Evolutionary conservation across 495 filamentous ascomycete genomes (phyloP), one percentile per base, ranked within the genome.

Genomic region (Halenospora varia): DNA sequence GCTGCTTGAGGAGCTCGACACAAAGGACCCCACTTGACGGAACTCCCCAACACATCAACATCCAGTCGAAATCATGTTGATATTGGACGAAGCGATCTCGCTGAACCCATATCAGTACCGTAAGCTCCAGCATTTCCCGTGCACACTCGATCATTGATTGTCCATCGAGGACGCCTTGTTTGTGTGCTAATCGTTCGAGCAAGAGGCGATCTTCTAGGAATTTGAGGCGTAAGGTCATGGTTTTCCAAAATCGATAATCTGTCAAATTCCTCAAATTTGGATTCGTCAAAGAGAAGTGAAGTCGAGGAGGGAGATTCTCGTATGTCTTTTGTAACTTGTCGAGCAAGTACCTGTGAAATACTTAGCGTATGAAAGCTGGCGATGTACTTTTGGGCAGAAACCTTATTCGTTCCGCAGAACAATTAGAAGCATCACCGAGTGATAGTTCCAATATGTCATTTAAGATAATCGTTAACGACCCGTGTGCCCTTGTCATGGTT

Each of bases 41-140:
- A 9, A 67, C 56, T 6, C 64, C 64, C 58, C 57, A 62, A 35
- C 58, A 64, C 56, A 64, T 62, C 8, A 66, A 39, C 57, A 62
- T 62, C 60, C 60, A 62, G 44, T 67, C 64, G 44, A 61, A 67
- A 19, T 63, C 56, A 35, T 57, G 51, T 22, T 67, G 61, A 23
- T 62, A 41, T 23, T 62, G 55, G 11, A 51, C 41, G 41, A 67
- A 62, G 1, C 62, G 35, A 22, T 64, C 64, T n/a, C 62, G 18
- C 45, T 67, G 61, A 1, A 62, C 60, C 64, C 64, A 67, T n/a
- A 67, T 53, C 6, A 64, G 35, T 1, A 67, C 59, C 0, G 55
- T 58, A 3, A 62, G 51, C 20, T 67, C 64, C 2, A 67, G 57
- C 61, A 67, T 67, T 55, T 67, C 64, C 3, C 61, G 51, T 3